Conservation (phyloP, 202 grass and related monocot genomes). For the Panicum virgatum region DNA sequence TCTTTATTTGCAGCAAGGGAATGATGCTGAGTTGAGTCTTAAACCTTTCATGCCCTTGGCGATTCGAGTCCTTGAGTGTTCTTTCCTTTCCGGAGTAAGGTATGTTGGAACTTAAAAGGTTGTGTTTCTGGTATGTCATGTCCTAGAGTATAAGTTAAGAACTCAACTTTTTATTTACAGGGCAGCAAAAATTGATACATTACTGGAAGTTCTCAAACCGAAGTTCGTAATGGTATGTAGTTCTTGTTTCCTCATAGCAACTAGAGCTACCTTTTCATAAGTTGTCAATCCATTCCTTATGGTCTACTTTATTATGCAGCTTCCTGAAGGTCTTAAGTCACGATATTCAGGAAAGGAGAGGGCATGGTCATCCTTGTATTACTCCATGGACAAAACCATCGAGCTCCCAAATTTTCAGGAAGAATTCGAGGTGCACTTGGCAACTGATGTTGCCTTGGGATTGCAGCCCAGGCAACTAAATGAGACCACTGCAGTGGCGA, state of each 20-base stretch:
- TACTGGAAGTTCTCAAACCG: constrained; percentile 63
- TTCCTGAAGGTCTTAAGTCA: constrained; percentile 60
- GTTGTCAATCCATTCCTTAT: neutral
- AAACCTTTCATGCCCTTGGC: constrained; percentile 66
- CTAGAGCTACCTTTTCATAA: neutral
- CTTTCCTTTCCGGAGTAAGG: constrained; percentile 92
- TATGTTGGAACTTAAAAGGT: constrained; percentile 34
- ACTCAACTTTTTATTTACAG: constrained; percentile 37
- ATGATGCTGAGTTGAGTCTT: constrained; percentile 65
- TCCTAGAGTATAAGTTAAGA: neutral
- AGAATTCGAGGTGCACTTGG: constrained; percentile 55
- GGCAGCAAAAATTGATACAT: constrained; percentile 53
- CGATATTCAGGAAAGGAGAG: constrained; percentile 32
- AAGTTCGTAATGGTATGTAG: constrained; percentile 74
- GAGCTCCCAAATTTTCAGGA: constrained; percentile 46
- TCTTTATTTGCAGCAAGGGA: constrained; percentile 63
- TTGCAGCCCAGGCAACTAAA: constrained; percentile 67
- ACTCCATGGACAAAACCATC: constrained; percentile 55
- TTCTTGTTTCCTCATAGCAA: neutral
- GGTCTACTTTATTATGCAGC: constrained; percentile 42
- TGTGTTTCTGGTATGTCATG: constrained; percentile 22
- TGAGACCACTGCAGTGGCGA: constrained; percentile 56
- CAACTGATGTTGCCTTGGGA: constrained; percentile 45
- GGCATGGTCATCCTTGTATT: constrained; percentile 61
- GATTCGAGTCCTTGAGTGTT: constrained; percentile 83